Base-by-base conservation (phyloP, 768 basidiomycete genomes). In the Scleroderma citrinum region DNA sequence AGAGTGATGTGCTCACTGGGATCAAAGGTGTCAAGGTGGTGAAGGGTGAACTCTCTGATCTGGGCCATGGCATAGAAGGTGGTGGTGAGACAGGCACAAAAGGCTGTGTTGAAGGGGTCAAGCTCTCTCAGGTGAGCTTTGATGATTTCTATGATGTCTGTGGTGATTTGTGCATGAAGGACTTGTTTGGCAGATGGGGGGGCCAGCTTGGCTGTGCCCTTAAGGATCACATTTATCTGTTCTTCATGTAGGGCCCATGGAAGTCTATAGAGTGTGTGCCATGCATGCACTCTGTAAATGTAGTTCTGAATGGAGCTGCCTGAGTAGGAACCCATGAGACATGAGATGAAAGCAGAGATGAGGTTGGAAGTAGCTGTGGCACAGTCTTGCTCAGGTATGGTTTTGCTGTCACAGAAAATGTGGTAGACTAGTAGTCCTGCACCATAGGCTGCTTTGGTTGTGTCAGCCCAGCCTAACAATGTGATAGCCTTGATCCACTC, bases 381-480 rank as follows among this genome's bases (percentile, higher is more conserved):
- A 0, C 59, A 42, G 6, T 54, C 7, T 0, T 11, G 5, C 24
- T 64, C 62, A 0, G 52, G 43, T 2, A 63, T 48, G 2, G 16
- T 17, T 11, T 50, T 49, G 7, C 19, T 48, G 47, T 78, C 71
- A 46, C 75, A 76, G 45, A 68, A 75, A 0, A 68, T 56, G 31
- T 76, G 75, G 35, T 35, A 78, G 0, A 59, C 51, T 0, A 74
- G 55, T 0, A 78, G 59, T 0, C 76, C 73, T 0, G 68, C 51
- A 0, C 69, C 69, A 49, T 78, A 76, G 0, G 65, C 56, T n/a
- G 61, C 60, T 1, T 46, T 37, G 0, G 73, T 76, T 6, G 52
- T 47, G 2, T 61, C 53, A 0, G 57, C 62, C 63, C 64, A 74
- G 0, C 63, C 60, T 0, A 40, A 29, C 0, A 32, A 23, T 10